A percentile compares a stretch with the other conserved stretches of the same genome.
These are phyloP conservation scores for Phaeotremella skinneri DNA, from an alignment of 768 basidiomycete genomes.

Conservation along the genomic window DNA sequence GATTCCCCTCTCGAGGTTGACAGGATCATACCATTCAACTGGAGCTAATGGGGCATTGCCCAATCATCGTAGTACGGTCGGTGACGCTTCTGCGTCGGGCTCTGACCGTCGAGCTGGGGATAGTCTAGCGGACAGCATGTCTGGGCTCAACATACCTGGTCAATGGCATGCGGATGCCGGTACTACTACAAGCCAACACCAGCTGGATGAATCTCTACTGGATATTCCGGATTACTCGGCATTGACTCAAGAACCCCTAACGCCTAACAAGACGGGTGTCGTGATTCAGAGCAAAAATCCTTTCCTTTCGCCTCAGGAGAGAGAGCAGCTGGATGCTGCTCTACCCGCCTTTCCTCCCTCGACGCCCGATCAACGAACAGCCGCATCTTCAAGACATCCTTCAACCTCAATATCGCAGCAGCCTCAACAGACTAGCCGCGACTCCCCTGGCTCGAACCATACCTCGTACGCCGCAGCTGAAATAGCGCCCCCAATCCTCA, in stretches of 20 bases:
- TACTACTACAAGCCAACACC: neutral
- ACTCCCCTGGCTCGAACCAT: slow-evolving; percentile 9
- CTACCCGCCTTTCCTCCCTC: neutral
- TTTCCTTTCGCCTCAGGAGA: slow-evolving; percentile 37
- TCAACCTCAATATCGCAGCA: slow-evolving; percentile 1
- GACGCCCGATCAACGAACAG: neutral
- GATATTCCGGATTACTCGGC: neutral
- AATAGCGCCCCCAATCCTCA: neutral
- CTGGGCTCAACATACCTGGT: slow-evolving; percentile 13
- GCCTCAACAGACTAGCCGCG: neutral
- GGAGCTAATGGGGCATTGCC: neutral
- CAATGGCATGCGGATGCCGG: neutral
- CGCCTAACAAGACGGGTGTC: slow-evolving; percentile 28
- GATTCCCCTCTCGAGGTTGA: neutral
- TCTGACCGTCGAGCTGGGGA: neutral
- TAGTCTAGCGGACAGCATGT: neutral
- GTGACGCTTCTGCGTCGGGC: neutral
- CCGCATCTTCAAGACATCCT: neutral
- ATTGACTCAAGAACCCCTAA: slow-evolving; percentile 13
- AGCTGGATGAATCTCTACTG: neutral
- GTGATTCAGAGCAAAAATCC: slow-evolving; percentile 44
- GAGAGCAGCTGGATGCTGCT: slow-evolving; percentile 19
- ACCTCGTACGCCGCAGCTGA: slow-evolving; percentile 7
- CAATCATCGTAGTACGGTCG: neutral
- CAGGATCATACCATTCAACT: slow-evolving; percentile 8